phyloP scores from a whole-genome alignment of 2,329 filamentous ascomycete genomes.

The Talaromyces sp. region DNA sequence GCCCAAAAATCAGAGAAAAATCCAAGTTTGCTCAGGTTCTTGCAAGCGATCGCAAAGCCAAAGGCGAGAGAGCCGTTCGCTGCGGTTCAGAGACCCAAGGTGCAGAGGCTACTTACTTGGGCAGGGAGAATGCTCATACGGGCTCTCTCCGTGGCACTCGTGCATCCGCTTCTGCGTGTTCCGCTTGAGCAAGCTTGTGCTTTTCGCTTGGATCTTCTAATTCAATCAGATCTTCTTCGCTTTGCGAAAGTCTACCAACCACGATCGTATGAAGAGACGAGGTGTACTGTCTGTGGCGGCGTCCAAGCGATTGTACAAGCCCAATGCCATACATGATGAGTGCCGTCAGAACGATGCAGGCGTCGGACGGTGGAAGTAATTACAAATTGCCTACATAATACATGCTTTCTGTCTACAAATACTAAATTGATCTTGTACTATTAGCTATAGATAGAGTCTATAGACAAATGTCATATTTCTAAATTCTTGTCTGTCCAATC shows the following conservation, averaged over 20 bases:
- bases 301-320: background rate
- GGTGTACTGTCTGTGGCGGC: background rate
- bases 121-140: conserved; percentile 1
- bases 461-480: background rate
- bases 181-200: background rate
- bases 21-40: conserved; percentile 65
- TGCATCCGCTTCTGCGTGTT: background rate
- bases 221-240: background rate
- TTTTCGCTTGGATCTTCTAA: background rate
- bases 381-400: background rate
- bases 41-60: conserved; percentile 44
- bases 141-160: conserved; percentile 15
- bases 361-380: background rate
- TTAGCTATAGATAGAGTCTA: background rate
- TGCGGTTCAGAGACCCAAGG: conserved; percentile 22
- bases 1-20: conserved; percentile 55
- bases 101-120: conserved; percentile 21
- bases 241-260: background rate
- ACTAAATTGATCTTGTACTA: background rate
- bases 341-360: background rate
- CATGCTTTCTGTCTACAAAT: background rate
- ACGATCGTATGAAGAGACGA: background rate
- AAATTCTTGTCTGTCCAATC: background rate
- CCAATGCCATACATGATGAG: background rate
- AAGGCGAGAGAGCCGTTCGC: conserved; percentile 15